These are phyloP conservation scores for Populus hybrid DNA, from an alignment of 441 rosid genomes.

Conservation along the genomic window DNA sequence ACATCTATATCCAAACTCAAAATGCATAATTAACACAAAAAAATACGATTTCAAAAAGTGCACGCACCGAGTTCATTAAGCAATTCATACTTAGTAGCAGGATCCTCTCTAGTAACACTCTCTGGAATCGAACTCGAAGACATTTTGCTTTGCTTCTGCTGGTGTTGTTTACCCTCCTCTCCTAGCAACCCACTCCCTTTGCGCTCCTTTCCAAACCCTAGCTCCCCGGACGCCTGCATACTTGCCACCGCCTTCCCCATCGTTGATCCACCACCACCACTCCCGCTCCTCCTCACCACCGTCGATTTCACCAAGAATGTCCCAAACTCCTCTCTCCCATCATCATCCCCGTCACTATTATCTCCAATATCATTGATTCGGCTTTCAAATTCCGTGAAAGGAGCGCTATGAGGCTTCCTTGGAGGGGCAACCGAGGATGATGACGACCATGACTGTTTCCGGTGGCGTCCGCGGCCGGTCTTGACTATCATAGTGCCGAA, in stretches of 20 bases:
- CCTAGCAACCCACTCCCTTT: constrained; percentile 36
- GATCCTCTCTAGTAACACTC: constrained; percentile 81
- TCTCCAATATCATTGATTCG: constrained; percentile 30
- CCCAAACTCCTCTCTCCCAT: constrained; percentile 53
- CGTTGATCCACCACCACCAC: constrained; percentile 41
- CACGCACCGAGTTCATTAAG: constrained; percentile 88
- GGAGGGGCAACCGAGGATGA: constrained; percentile 18
- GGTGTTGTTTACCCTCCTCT: constrained; percentile 38
- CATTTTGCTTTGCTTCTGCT: constrained; percentile 51
- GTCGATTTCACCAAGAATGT: constrained; percentile 68
- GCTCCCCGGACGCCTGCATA: constrained; percentile 55
- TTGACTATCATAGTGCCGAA: constrained; percentile 88
- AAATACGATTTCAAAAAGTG: background rate
- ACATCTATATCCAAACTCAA: background rate
- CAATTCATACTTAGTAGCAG: constrained; percentile 86
- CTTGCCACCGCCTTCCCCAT: constrained; percentile 94
- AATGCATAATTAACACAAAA: constrained; percentile 3
- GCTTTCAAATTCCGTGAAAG: constrained; percentile 27
- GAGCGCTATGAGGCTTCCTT: constrained; percentile 20
- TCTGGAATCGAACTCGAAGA: constrained; percentile 89
- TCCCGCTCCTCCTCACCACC: constrained; percentile 31
- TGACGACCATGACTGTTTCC: constrained; percentile 25
- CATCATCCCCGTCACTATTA: constrained; percentile 42
- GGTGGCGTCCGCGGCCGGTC: constrained; percentile 31
- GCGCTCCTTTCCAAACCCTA: constrained; percentile 57